Evolutionary conservation across 768 basidiomycete genomes (phyloP).

Genomic region (Lentinula detonsa): DNA sequence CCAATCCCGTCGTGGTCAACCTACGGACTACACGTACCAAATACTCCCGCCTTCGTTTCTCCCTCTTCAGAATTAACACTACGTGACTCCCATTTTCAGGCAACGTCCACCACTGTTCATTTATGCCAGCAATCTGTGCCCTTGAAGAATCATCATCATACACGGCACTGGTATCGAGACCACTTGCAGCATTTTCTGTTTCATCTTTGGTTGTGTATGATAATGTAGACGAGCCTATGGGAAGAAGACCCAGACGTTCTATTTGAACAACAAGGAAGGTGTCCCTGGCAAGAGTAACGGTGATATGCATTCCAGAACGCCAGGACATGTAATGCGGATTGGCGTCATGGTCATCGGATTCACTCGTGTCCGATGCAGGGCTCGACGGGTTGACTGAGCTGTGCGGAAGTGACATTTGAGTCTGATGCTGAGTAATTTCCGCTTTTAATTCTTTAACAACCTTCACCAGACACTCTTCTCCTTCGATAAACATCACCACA

Average conservation of each 20-base stretch:
- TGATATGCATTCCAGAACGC: neutral
- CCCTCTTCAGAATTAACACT: neutral
- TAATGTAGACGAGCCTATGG: too few relatives aligned
- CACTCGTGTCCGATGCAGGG: too few relatives aligned
- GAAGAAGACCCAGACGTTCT: neutral
- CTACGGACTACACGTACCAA: neutral
- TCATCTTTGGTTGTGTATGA: too few relatives aligned
- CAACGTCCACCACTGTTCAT: neutral
- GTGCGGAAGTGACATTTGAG: neutral
- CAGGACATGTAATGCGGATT: neutral
- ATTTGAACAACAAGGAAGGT: neutral
- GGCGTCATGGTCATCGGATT: neutral
- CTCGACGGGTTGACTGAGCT: too few relatives aligned
- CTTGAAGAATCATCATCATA: neutral
- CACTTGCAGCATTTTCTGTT: neutral
- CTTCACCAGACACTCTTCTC: neutral
- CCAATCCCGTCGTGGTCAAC: neutral
- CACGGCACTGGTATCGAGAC: neutral
- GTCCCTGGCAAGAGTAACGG: neutral
- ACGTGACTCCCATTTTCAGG: neutral
- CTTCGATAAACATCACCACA: conserved; percentile 1
- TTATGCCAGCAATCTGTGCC: neutral
- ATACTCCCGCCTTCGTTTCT: neutral
- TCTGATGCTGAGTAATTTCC: neutral
- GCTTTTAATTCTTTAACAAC: neutral